A percentile compares a stretch with the other conserved stretches of the same genome.
Conservation (phyloP, 140 eudicot species). For the Artemisia princeps region DNA sequence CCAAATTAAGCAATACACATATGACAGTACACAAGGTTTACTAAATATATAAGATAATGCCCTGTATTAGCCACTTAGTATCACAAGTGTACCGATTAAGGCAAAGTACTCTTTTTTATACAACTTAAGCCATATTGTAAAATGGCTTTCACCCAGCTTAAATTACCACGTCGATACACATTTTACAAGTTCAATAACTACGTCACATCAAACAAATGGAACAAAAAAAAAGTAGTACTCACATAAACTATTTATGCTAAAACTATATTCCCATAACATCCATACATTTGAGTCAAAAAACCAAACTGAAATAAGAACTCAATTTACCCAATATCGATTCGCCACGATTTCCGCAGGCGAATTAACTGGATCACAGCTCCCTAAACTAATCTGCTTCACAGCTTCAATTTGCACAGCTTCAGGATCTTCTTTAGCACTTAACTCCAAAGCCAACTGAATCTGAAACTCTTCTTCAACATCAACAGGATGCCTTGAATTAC, state of each 20-base stretch:
- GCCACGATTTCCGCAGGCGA: conserved; percentile 72
- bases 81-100: no score
- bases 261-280: not conserved
- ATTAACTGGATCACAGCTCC: conserved; percentile 30
- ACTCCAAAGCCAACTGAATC: conserved; percentile 72
- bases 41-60: no score
- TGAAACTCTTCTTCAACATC: conserved; percentile 73
- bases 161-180: no score
- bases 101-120: no score
- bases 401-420: conserved; percentile 96
- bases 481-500: conserved; percentile 36
- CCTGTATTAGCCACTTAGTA: no score
- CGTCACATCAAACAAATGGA: no score
- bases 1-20: no score
- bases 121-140: no score
- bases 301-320: conserved; percentile 23
- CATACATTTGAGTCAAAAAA: not conserved
- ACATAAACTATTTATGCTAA: not conserved
- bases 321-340: conserved; percentile 55
- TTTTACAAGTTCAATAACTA: no score
- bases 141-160: no score
- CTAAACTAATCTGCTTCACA: conserved; percentile 35
- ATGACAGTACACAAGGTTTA: no score
- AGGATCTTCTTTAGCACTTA: conserved; percentile 91
- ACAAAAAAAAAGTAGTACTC: not conserved